phyloP scores from a whole-genome alignment of 495 filamentous ascomycete genomes.

The Talaromyces proteolyticus region DNA sequence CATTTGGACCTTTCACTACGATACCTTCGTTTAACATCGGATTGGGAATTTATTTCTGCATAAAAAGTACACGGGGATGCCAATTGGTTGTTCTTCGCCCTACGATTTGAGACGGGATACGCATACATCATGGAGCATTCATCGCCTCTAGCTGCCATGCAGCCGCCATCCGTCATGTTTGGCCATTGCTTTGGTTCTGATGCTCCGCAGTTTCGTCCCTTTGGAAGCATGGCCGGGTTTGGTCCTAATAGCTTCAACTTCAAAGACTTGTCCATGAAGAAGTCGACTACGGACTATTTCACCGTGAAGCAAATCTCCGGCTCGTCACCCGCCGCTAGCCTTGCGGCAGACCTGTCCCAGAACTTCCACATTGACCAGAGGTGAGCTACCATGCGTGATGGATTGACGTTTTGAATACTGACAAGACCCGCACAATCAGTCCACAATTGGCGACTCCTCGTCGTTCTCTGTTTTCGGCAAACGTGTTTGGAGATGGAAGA shows the following conservation, averaged over 20 bases:
- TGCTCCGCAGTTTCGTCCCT: conserved; percentile 41
- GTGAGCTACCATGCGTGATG: conserved; percentile 31
- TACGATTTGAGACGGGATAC: not conserved
- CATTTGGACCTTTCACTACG: not conserved
- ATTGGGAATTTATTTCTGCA: not conserved
- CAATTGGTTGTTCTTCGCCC: too few species aligned
- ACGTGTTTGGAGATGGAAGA: conserved; percentile 61
- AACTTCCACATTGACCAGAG: conserved; percentile 94
- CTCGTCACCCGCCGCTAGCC: conserved; percentile 82
- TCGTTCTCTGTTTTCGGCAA: conserved; percentile 84
- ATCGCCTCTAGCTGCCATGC: conserved; percentile 91
- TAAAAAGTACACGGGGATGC: too few species aligned
- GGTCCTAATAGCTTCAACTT: conserved; percentile 65
- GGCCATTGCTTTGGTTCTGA: conserved; percentile 51
- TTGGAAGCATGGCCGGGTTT: conserved; percentile 47
- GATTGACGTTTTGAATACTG: not conserved
- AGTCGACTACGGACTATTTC: conserved; percentile 67
- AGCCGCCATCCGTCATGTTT: conserved; percentile 62
- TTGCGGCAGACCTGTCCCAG: conserved; percentile 90
- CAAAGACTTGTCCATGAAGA: conserved; percentile 67
- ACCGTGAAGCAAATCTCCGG: conserved; percentile 65
- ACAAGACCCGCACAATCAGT: conserved; percentile 48
- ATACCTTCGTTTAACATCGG: too few species aligned
- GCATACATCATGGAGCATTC: conserved; percentile 72
- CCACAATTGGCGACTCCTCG: conserved; percentile 88